phyloP scores from a whole-genome alignment of 106 monocot genomes.

The Iris macrosiphon region DNA sequence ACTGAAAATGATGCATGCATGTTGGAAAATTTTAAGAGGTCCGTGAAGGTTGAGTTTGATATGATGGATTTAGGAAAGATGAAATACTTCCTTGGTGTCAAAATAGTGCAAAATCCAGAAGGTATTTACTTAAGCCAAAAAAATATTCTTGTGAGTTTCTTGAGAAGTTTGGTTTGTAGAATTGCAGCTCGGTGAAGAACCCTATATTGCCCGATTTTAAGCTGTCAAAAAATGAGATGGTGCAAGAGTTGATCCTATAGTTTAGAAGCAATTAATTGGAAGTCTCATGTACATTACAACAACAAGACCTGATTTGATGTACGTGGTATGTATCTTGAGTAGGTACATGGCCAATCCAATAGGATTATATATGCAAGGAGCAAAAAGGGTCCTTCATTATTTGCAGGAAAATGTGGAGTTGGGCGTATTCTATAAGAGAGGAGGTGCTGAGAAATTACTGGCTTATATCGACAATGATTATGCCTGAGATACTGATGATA shows the following conservation, averaged over 20 bases:
- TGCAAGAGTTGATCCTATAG: neutral
- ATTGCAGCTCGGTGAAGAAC: neutral
- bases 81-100: no score
- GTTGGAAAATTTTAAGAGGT: no score
- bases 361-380: neutral
- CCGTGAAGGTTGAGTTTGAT: no score
- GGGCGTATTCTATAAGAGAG: neutral
- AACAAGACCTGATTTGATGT: neutral
- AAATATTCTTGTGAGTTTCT: neutral
- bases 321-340: neutral
- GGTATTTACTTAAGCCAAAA: slow-evolving; percentile 4
- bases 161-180: neutral
- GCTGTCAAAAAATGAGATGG: neutral
- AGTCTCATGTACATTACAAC: slow-evolving; percentile 1
- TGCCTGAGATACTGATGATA: neutral
- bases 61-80: no score
- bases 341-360: neutral
- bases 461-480: neutral
- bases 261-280: neutral
- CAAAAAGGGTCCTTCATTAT: neutral
- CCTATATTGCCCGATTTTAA: neutral
- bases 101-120: neutral
- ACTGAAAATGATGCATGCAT: no score
- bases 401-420: neutral
- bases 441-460: neutral